Base-by-base conservation (phyloP, 2,329 filamentous ascomycete species). In the Colletotrichum lindemuthianum region DNA sequence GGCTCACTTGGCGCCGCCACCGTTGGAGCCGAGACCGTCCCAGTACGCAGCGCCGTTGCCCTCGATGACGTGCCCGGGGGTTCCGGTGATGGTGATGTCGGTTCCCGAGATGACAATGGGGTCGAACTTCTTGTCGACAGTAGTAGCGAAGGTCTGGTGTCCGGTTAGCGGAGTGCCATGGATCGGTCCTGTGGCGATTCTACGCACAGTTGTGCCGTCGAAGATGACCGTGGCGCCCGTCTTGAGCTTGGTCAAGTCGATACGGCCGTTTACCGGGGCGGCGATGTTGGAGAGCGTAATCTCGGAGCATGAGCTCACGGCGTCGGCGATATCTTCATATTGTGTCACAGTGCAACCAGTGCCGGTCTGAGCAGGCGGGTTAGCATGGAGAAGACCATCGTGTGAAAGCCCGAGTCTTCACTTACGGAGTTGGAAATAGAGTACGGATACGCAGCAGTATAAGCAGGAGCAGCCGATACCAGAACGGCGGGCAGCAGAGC, bases 1-100 rank as follows among this genome's bases (percentile, higher is more conserved):
- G 32, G 45, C 57, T 60, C 37, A 65, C 61, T 65, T 65, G 8
- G 33, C 15, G 8, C 45, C 51, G 7, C 63, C 63, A 13, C 63
- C 63, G 58, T 65, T 65, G 58, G 63, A 65, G 32, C 63, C 63
- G 40, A 39, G n/a, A 7, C 63, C 63, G 41, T 65, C 63, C 63
- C 63, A 65, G 47, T 65, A 65, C 5, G 59, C 63, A 7, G 58
- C 45, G 47, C 63, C 63, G 10, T 65, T 65, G 47, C 63, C 63
- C 24, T 65, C 63, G 4, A 65, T 65, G 12, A 65, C 58, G 34
- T 65, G 58, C 1, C 58, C 58, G 13, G 63, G 58, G 8, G 63
- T 32, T 9, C 63, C 63, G 32, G 58, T 65, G 34, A 65, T 53
- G 40, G 51, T 56, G 15, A 65, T 63, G 36, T 43, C 45, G 32